A percentile compares a stretch with the other conserved stretches of the same genome.
phyloP scores from a whole-genome alignment of 768 basidiomycete genomes.

The Rhizopogon roseolus region DNA sequence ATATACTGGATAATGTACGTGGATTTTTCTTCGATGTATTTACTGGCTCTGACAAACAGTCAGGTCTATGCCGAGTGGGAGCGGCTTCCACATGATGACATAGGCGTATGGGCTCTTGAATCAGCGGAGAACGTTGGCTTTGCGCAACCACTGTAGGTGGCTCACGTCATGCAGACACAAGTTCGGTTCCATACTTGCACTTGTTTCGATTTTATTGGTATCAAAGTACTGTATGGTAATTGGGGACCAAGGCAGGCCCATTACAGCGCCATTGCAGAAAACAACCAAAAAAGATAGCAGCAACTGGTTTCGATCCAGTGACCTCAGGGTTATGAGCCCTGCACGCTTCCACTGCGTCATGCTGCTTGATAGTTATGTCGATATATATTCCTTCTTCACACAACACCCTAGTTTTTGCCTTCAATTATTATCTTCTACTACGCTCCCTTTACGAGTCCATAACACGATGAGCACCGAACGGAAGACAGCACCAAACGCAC shows the following conservation, averaged over 20 bases:
- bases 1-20: conserved; percentile 50
- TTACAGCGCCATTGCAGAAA: neutral
- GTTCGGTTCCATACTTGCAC: too few relatives aligned
- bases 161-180: too few relatives aligned
- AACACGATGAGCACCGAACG: neutral
- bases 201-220: too few relatives aligned
- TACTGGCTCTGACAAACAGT: conserved; percentile 4
- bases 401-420: too few relatives aligned
- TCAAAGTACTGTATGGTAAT: too few relatives aligned
- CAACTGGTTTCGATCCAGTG: conserved; percentile 29
- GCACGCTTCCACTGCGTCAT: conserved; percentile 28
- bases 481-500: conserved; percentile 15
- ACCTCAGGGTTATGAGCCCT: conserved; percentile 26
- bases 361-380: conserved; percentile 10
- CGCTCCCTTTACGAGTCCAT: too few relatives aligned
- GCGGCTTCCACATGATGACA: conserved; percentile 56
- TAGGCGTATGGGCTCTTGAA: conserved; percentile 44
- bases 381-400: neutral
- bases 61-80: conserved; percentile 50
- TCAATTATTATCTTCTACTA: too few relatives aligned
- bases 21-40: neutral
- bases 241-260: too few relatives aligned
- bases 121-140: conserved; percentile 32
- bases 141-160: conserved; percentile 14
- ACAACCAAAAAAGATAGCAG: conserved; percentile 11